Evolutionary conservation across 1,284 basidiomycete species (phyloP), one percentile per base, ranked within the genome.

Genomic region (Neonothopanus nambi): DNA sequence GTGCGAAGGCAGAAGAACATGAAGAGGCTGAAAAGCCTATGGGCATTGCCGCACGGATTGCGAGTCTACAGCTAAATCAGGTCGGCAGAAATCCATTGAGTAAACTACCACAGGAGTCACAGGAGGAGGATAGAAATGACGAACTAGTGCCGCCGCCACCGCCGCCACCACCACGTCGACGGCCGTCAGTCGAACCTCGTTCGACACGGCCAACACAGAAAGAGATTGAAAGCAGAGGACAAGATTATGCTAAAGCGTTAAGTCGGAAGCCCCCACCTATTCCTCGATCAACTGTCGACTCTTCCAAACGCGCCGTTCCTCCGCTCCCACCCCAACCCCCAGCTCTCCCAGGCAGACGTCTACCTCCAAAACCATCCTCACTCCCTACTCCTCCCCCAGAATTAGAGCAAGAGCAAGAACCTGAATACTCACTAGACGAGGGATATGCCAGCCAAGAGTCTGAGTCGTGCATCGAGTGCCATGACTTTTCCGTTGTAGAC

Each of bases 401-500:
- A 49, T 62, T 63, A 28, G 59, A 67, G 37, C 62, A 61, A 15
- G 59, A 65, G 43, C 56, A 37, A 54, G 36, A 49, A 52, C 36
- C 50, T 7, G 28, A 47, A 17, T 37, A 59, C 15, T 26, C 51
- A 20, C 46, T 56, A 51, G 20, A 38, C 28, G 57, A 59, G 2
- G 36, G 55, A 60, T 40, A 55, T 46, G 18, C 51, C 56, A 17
- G 50, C 30, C 30, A 57, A 33, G 54, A 59, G 9, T 23, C 36
- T 2, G 45, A 38, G 37, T 65, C 66, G 5, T 78, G 76, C 51
- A 58, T 75, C 20, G 70, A 73, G 57, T 78, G 75, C 61, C 66
- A 70, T 54, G 71, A 75, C 59, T 77, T 75, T 55, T 66, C 70
- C n/a, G 48, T 60, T 37, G 69, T 73, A 26, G 76, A 78, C 53